Percentiles rank a stretch among this genome's conserved stretches.
phyloP scores from a whole-genome alignment of 768 basidiomycete species.

The Thelephora aurantiotincta region DNA sequence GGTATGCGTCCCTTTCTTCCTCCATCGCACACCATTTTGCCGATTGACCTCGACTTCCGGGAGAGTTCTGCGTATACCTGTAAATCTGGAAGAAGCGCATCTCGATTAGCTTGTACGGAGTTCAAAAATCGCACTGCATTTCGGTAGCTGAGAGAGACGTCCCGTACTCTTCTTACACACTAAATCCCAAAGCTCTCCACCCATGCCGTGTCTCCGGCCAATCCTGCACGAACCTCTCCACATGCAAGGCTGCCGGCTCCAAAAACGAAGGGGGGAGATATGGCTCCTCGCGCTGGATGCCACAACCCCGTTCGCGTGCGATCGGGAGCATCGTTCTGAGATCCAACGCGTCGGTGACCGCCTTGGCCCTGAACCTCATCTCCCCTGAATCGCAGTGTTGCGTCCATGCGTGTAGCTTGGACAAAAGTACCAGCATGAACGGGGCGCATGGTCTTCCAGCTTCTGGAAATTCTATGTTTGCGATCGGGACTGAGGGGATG shows the following conservation, averaged over 20 bases:
- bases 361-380: not conserved
- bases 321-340: not conserved
- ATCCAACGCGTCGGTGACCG: not conserved
- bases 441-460: not conserved
- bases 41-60: too few relatives aligned
- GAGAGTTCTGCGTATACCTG: too few relatives aligned
- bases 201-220: not conserved
- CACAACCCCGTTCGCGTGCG: not conserved
- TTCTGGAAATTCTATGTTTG: not conserved
- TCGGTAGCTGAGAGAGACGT: too few relatives aligned
- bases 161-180: not conserved
- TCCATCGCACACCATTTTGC: too few relatives aligned
- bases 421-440: not conserved
- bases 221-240: not conserved
- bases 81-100: too few relatives aligned
- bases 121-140: too few relatives aligned
- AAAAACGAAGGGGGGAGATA: not conserved
- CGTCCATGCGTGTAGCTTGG: not conserved
- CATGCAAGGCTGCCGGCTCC: not conserved
- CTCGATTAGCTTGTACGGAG: too few relatives aligned
- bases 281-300: not conserved
- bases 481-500: not conserved
- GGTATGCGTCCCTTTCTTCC: too few relatives aligned
- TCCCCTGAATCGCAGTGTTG: not conserved
- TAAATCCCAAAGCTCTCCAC: not conserved